Evolutionary conservation across 2,329 filamentous ascomycete genomes (phyloP).

Genomic region (Clonostachys solani): DNA sequence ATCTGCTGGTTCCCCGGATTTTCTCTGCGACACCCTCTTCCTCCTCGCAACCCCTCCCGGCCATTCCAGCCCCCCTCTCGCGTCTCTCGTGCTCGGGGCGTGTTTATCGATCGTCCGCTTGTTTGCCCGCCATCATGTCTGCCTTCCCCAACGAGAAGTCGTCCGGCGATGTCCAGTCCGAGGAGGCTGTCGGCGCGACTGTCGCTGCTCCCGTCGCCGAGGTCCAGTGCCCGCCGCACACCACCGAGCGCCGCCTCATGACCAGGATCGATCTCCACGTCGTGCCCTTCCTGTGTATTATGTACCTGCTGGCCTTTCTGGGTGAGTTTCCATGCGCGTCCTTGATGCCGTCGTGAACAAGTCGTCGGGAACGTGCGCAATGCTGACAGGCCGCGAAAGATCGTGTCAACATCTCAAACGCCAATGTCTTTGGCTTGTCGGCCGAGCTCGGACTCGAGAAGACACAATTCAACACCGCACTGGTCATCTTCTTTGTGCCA

Average conservation of each 20-base stretch:
- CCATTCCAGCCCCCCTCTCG: too few species aligned
- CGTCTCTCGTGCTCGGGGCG: too few species aligned
- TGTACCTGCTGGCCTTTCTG: constrained; percentile 68
- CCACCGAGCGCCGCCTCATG: constrained; percentile 62
- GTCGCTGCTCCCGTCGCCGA: too few species aligned
- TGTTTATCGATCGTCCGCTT: too few species aligned
- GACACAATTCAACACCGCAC: constrained; percentile 66
- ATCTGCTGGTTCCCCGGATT: too few species aligned
- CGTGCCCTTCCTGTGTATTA: constrained; percentile 67
- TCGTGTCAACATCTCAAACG: constrained; percentile 78
- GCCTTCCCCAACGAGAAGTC: too few species aligned
- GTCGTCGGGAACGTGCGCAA: not conserved
- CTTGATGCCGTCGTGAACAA: too few species aligned
- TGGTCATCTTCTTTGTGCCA: constrained; percentile 79
- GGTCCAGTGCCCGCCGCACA: constrained; percentile 41
- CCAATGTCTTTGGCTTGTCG: constrained; percentile 61
- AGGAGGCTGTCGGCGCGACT: too few species aligned
- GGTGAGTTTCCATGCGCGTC: constrained; percentile 22
- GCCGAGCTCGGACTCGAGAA: constrained; percentile 57
- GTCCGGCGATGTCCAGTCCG: too few species aligned
- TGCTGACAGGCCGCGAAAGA: constrained; percentile 23
- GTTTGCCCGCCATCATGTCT: too few species aligned
- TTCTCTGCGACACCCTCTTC: too few species aligned
- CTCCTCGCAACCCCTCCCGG: too few species aligned
- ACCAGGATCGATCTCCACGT: constrained; percentile 67